Evolutionary conservation across 1,284 basidiomycete genomes (phyloP), one percentile per base, ranked within the genome.

Genomic region (Leccinum huronense): DNA sequence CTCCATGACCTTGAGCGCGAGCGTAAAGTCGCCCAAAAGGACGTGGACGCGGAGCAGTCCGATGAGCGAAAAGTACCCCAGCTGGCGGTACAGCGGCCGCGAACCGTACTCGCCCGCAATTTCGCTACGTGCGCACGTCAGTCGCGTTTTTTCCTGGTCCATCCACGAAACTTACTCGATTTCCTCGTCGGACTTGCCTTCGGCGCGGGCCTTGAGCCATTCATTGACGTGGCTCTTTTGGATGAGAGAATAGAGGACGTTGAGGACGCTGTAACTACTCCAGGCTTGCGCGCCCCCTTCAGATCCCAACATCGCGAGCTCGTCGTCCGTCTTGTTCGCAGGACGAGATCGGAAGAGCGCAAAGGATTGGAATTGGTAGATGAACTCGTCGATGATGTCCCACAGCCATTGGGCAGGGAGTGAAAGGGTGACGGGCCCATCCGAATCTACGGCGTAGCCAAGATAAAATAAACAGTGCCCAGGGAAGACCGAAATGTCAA

Each of bases 351-450:
- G 83, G 90, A 94, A 98, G 62, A 93, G 88, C 71, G 94, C 91
- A 80, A 98, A 97, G 30, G 92, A 92, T 77, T 97, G 94, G 84
- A 97, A 99, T 76, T 98, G 97, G 80, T 98, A 99, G 72, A 98
- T 97, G 78, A 99, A 99, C 76, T 98, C 97, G 80, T 98, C 97
- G 72, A 98, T 91, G 79, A 99, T 98, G 77, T 99, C 97, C 93
- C 96, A 98, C 6, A 99, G 81, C 97, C 97, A 99, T 78, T 98
- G 95, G 67, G 96, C 93, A 0, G 97, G 97, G 16, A 98, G 86
- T 70, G 97, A 90, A 61, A 98, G 87, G 16, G 89, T 79, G 0
- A 98, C 95, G 1, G 97, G 97, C 0, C 93, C 94, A 16, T 98
- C 95, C 27, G 94, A 96, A 78, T 97, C 93, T 93, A 68, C 14